Percentiles rank a stretch among this genome's conserved stretches.
Conservation (phyloP, 192 early-diverging fungal genomes). For the Linnemannia schmuckeri region DNA sequence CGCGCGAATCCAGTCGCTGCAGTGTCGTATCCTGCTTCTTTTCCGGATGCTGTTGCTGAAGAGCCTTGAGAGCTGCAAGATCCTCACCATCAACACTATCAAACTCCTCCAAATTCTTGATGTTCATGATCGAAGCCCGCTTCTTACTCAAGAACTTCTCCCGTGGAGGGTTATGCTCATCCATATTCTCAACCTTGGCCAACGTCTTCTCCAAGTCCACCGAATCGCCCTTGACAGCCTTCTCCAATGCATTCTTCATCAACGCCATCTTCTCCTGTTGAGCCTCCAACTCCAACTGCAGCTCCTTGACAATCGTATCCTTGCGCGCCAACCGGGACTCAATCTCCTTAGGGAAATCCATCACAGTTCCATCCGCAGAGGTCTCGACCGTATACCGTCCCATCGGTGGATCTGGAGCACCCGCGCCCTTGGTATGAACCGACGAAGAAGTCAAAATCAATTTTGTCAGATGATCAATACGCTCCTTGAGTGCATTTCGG, state of each 20-base stretch:
- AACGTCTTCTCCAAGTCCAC: constrained; percentile 54
- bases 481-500: constrained; percentile 82
- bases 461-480: constrained; percentile 89
- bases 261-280: constrained; percentile 60
- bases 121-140: constrained; percentile 41
- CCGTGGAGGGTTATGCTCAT: constrained; percentile 40
- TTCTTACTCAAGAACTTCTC: constrained; percentile 49
- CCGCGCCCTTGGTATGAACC: constrained; percentile 59
- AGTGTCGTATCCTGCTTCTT: background rate
- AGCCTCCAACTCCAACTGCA: constrained; percentile 36
- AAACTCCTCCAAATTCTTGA: constrained; percentile 17
- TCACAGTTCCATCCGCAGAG: constrained; percentile 26
- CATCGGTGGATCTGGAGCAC: constrained; percentile 6
- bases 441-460: constrained; percentile 84
- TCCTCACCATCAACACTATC: constrained; percentile 18
- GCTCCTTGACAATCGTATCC: constrained; percentile 42
- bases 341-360: constrained; percentile 38
- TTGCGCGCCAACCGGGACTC: constrained; percentile 33
- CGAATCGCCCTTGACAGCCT: constrained; percentile 32
- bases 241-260: constrained; percentile 44
- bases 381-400: constrained; percentile 28
- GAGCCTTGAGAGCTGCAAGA: constrained; percentile 11
- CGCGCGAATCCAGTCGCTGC: background rate
- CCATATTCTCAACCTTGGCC: constrained; percentile 46
- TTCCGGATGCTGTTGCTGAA: background rate